phyloP scores from a whole-genome alignment of 441 rosid genomes.

The Heliophila coronopifolia region DNA sequence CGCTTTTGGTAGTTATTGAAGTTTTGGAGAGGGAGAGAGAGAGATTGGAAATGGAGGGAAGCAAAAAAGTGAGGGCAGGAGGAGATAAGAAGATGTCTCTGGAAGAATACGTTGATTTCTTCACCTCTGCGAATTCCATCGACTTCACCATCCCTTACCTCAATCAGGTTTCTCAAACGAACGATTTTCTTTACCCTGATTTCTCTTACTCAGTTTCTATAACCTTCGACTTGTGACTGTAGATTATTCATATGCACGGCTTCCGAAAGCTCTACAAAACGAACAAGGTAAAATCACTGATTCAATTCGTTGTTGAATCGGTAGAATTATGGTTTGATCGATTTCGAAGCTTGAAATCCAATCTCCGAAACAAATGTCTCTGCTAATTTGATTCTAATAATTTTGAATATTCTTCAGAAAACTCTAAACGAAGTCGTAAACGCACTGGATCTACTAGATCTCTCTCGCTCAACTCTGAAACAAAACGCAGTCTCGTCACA shows the following conservation, averaged over 20 bases:
- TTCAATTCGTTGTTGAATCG: not conserved
- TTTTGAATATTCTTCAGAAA: conserved; percentile 33
- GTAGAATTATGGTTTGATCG: not conserved
- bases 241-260: conserved; percentile 61
- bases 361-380: not conserved
- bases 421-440: conserved; percentile 38
- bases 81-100: conserved; percentile 32
- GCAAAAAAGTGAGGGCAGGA: conserved; percentile 4
- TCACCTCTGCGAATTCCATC: conserved; percentile 25
- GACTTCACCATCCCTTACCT: conserved; percentile 37
- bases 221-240: not conserved
- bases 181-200: not conserved
- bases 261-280: conserved; percentile 30
- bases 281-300: conserved; percentile 34
- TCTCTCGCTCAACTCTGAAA: conserved; percentile 58
- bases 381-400: not conserved
- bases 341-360: not conserved
- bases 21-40: no score
- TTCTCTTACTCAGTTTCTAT: not conserved
- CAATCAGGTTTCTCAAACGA: conserved; percentile 44
- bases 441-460: conserved; percentile 43
- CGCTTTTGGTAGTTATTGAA: no score
- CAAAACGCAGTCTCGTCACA: conserved; percentile 27
- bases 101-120: conserved; percentile 45
- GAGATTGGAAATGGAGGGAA: no score